Percentiles rank a stretch among this genome's conserved stretches.
Conservation (phyloP, 768 basidiomycete genomes). For the Naganishia vishniacii region DNA sequence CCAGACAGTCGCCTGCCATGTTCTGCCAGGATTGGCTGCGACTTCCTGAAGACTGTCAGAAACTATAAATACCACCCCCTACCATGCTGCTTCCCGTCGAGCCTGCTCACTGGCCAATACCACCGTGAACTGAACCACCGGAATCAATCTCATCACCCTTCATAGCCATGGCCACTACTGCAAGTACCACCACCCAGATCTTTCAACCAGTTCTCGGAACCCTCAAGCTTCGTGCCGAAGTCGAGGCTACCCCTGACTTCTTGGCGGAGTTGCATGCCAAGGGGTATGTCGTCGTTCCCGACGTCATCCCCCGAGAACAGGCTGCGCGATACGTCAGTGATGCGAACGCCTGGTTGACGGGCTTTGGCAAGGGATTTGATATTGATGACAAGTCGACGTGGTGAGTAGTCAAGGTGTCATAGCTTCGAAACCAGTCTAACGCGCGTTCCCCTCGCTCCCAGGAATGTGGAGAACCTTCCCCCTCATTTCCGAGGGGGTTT, state of each 20-base stretch:
- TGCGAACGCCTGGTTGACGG: slow-evolving; percentile 20
- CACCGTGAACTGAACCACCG: too few species aligned
- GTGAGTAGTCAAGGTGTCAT: not conserved
- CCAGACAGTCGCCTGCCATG: too few species aligned
- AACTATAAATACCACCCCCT: too few species aligned
- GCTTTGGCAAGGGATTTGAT: slow-evolving; percentile 18
- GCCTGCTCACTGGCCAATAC: too few species aligned
- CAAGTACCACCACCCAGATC: slow-evolving; percentile 4
- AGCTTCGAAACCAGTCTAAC: too few species aligned
- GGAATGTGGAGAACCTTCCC: slow-evolving; percentile 26
- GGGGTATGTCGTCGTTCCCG: slow-evolving; percentile 17
- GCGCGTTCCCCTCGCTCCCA: not conserved
- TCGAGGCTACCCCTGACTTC: slow-evolving; percentile 3
- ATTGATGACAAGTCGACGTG: slow-evolving; percentile 21
- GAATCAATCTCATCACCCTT: too few species aligned
- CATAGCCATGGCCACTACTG: slow-evolving; percentile 8
- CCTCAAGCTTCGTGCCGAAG: slow-evolving; percentile 22
- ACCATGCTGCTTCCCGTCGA: too few species aligned
- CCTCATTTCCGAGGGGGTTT: slow-evolving; percentile 25
- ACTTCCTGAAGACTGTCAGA: too few species aligned
- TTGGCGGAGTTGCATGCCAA: slow-evolving; percentile 8
- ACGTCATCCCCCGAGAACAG: not conserved
- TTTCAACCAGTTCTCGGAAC: not conserved
- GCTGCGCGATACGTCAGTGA: slow-evolving; percentile 6
- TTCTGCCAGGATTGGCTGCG: too few species aligned